A percentile compares a stretch with the other conserved stretches of the same genome.
These are phyloP conservation scores for Solioccasus polychromus DNA, from an alignment of 768 basidiomycete genomes.

Conservation along the genomic window DNA sequence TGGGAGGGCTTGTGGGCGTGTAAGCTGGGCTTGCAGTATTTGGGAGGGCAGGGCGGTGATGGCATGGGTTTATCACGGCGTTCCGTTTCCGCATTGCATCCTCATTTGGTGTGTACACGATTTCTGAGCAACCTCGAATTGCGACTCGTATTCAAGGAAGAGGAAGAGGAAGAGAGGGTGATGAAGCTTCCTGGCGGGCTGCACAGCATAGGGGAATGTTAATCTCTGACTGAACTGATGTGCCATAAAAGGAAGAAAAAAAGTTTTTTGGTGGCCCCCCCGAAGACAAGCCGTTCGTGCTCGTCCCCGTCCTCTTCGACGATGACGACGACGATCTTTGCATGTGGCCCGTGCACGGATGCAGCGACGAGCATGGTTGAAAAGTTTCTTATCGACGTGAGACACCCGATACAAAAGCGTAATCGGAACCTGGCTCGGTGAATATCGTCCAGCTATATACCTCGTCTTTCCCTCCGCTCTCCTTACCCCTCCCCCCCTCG, in stretches of 20 bases:
- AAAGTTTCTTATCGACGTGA: constrained; percentile 1
- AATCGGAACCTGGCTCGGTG: constrained; percentile 40
- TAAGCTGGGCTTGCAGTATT: constrained; percentile 26
- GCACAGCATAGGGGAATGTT: constrained; percentile 20
- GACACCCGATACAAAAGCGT: constrained; percentile 23
- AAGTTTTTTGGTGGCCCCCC: constrained; percentile 23
- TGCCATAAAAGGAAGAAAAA: constrained; percentile 19
- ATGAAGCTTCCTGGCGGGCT: too few species aligned
- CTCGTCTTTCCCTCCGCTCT: constrained; percentile 13
- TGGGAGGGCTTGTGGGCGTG: constrained; percentile 12
- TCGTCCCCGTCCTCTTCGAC: constrained; percentile 1
- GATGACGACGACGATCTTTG: not conserved
- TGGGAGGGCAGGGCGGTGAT: constrained; percentile 15
- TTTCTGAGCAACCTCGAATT: not conserved
- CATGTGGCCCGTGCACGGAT: not conserved
- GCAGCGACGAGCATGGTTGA: constrained; percentile 5
- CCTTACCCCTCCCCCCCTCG: constrained; percentile 12
- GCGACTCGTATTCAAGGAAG: not conserved
- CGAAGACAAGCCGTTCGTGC: constrained; percentile 20
- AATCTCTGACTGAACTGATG: constrained; percentile 7
- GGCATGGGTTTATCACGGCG: constrained; percentile 21
- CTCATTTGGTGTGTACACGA: constrained; percentile 15
- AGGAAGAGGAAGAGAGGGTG: too few species aligned
- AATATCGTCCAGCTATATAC: constrained; percentile 28
- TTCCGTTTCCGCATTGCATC: constrained; percentile 19